Evolutionary conservation across 179 eudicot genomes (phyloP).

Genomic region (Silene noctiflora): DNA sequence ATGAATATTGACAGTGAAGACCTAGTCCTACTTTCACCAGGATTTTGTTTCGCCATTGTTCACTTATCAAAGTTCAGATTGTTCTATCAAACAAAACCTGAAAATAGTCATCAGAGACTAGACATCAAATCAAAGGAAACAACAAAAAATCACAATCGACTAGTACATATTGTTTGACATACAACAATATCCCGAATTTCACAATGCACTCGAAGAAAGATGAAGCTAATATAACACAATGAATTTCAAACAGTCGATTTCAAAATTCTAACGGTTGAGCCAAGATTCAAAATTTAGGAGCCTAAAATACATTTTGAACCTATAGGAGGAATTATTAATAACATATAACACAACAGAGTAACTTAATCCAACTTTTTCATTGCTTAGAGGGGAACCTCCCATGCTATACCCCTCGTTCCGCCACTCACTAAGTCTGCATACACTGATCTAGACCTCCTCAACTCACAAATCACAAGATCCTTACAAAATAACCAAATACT

Average conservation of each 20-base stretch:
- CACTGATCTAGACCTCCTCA: background rate
- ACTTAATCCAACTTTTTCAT: too few species aligned
- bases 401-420: background rate
- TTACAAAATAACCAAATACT: background rate
- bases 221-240: background rate
- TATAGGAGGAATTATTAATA: too few species aligned
- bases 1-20: constrained; percentile 54
- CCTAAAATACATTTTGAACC: too few species aligned
- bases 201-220: background rate
- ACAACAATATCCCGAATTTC: too few species aligned
- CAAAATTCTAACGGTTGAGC: too few species aligned
- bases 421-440: background rate
- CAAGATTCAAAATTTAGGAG: too few species aligned
- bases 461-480: background rate
- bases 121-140: background rate
- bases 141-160: background rate
- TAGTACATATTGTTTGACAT: background rate
- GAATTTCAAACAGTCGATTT: background rate
- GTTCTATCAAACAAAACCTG: background rate
- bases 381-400: too few species aligned
- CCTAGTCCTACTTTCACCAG: constrained; percentile 56
- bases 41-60: constrained; percentile 52
- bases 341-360: too few species aligned
- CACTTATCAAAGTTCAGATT: constrained; percentile 20
- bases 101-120: background rate